These are phyloP conservation scores for Centella asiatica DNA, from an alignment of 129 eudicot genomes.

Conservation along the genomic window DNA sequence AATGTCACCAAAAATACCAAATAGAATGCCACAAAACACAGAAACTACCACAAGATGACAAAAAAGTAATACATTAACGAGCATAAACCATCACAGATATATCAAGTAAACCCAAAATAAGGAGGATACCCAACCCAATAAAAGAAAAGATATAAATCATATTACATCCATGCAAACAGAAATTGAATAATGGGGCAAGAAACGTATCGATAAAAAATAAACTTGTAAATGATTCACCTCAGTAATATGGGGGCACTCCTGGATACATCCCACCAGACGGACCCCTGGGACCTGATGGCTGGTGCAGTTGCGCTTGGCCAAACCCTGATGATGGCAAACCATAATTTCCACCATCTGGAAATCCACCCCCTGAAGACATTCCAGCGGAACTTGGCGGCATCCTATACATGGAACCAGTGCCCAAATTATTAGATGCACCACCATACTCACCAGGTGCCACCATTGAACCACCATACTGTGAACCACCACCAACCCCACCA, in stretches of 20 bases:
- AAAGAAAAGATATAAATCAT: neutral
- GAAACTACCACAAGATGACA: no score
- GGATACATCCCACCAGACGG: constrained; percentile 78
- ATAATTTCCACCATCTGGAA: constrained; percentile 56
- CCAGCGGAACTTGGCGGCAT: constrained; percentile 49
- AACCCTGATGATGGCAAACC: constrained; percentile 30
- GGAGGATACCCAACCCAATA: neutral
- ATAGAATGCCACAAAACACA: neutral
- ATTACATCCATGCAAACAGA: neutral
- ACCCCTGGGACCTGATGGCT: constrained; percentile 55
- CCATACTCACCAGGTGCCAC: constrained; percentile 33
- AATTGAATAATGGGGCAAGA: neutral
- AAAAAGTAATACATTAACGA: neutral
- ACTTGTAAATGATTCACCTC: constrained; percentile 33
- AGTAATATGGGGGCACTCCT: constrained; percentile 69
- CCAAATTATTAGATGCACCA: constrained; percentile 29
- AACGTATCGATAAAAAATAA: neutral
- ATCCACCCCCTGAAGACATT: constrained; percentile 44
- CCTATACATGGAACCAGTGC: constrained; percentile 30
- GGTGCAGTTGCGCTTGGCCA: constrained; percentile 30
- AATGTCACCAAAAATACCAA: no score
- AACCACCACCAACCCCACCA: constrained; percentile 40
- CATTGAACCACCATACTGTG: constrained; percentile 40
- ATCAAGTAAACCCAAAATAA: neutral
- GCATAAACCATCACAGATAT: neutral